phyloP scores from a whole-genome alignment of 257 asterid genomes.

The Scutellaria galericulata region DNA sequence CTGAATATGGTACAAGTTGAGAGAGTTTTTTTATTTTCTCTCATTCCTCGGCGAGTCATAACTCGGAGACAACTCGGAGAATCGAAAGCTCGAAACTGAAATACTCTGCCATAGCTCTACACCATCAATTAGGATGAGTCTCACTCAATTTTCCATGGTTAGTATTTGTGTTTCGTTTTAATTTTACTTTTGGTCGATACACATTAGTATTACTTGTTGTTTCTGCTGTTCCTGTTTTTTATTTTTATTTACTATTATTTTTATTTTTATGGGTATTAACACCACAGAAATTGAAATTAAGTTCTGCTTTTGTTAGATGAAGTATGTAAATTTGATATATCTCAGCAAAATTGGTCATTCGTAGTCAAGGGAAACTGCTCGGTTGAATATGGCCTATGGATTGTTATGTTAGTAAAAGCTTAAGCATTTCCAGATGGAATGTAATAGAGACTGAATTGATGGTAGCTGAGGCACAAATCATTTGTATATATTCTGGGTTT shows the following conservation, averaged over 20 bases:
- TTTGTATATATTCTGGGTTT: not conserved
- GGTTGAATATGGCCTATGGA: not conserved
- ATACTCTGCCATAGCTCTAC: not conserved
- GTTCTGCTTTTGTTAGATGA: conserved; percentile 9
- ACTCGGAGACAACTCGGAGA: not conserved
- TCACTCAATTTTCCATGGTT: conserved; percentile 69
- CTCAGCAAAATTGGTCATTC: not conserved
- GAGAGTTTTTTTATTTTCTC: too few relatives aligned
- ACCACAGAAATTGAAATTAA: not conserved
- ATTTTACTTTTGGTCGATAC: not conserved
- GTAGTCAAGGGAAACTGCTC: conserved; percentile 3
- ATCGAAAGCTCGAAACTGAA: not conserved
- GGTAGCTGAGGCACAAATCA: conserved; percentile 11
- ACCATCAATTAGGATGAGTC: conserved; percentile 49
- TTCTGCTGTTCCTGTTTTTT: conserved; percentile 9
- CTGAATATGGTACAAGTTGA: too few relatives aligned
- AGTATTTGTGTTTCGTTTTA: conserved; percentile 21
- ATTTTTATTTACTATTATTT: not conserved
- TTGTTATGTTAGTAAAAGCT: not conserved
- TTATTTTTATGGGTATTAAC: not conserved
- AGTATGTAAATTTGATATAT: not conserved
- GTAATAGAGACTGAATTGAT: not conserved
- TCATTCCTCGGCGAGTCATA: too few relatives aligned
- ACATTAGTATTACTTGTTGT: not conserved
- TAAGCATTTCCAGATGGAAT: conserved; percentile 7